Evolutionary conservation across 805 yeast genomes (phyloP).

Genomic region (Wickerhamomyces kurtzmanii): DNA sequence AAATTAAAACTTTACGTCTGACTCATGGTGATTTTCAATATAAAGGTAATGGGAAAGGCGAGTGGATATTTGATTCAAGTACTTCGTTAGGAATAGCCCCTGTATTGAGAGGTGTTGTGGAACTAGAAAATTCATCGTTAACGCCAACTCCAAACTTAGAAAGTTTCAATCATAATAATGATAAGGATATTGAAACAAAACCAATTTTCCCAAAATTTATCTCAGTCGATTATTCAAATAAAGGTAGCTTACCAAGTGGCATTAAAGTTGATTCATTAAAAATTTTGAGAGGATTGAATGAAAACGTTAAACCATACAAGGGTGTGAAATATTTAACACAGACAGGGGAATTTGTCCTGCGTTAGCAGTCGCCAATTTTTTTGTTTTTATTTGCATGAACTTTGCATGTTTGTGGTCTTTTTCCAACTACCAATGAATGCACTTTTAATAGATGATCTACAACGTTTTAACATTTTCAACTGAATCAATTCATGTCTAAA

Average conservation of each 20-base stretch:
- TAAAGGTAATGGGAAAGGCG: conserved; percentile 40
- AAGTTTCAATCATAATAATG: conserved; percentile 10
- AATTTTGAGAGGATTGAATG: conserved; percentile 48
- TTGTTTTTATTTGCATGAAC: too few relatives aligned
- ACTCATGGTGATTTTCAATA: conserved; percentile 72
- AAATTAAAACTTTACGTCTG: conserved; percentile 47
- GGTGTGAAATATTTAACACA: conserved; percentile 79
- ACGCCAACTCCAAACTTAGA: conserved; percentile 4
- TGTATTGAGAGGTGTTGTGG: conserved; percentile 50
- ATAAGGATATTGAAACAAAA: conserved; percentile 2
- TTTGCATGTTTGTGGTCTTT: too few relatives aligned
- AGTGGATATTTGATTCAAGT: conserved; percentile 59
- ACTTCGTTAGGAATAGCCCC: conserved; percentile 60
- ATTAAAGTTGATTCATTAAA: conserved; percentile 56
- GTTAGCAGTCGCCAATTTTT: too few relatives aligned
- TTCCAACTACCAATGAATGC: too few relatives aligned
- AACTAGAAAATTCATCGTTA: conserved; percentile 10
- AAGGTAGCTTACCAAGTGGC: conserved; percentile 72
- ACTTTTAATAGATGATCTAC: too few relatives aligned
- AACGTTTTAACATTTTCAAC: too few relatives aligned
- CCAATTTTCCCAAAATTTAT: conserved; percentile 31
- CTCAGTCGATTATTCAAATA: conserved; percentile 41
- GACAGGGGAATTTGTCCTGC: conserved; percentile 46
- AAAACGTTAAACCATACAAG: conserved; percentile 68
- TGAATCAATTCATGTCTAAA: too few relatives aligned